Evolutionary conservation across 2,329 filamentous ascomycete species (phyloP).

Genomic region (Alternaria panax): DNA sequence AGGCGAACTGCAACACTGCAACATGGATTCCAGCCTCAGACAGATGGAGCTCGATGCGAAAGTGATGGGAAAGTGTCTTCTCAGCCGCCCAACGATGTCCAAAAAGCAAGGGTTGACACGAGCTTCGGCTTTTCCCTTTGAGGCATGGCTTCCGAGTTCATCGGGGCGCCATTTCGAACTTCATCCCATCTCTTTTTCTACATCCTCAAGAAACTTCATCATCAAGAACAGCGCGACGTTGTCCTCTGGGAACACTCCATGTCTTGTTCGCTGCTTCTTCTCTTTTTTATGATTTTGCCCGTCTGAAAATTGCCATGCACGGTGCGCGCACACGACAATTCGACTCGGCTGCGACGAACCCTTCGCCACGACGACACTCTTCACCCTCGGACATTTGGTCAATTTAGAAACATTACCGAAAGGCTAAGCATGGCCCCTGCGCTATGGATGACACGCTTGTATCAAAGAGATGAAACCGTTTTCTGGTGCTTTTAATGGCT

Average conservation of each 20-base stretch:
- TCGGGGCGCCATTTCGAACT: not conserved
- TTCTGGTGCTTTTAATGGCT: not conserved
- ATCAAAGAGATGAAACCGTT: not conserved
- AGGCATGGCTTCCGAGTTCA: constrained; percentile 7
- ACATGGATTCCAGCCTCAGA: not conserved
- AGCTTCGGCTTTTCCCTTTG: constrained; percentile 4
- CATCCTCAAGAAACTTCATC: not conserved
- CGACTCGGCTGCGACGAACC: not conserved
- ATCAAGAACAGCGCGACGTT: not conserved
- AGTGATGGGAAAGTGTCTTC: not conserved
- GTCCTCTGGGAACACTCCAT: not conserved
- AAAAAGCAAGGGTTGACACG: constrained; percentile 1
- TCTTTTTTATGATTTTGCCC: not conserved
- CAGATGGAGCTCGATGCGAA: not conserved
- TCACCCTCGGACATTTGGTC: not conserved
- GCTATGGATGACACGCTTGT: constrained; percentile 82
- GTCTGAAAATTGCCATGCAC: not conserved
- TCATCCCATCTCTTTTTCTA: constrained; percentile 4
- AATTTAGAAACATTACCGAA: constrained; percentile 9
- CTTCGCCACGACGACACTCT: not conserved
- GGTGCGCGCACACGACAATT: not conserved
- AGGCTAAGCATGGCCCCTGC: constrained; percentile 62
- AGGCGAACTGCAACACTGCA: not conserved
- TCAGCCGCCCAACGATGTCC: not conserved
- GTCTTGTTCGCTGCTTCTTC: not conserved